Percentiles rank a stretch among this genome's conserved stretches.
Evolutionary conservation across 768 basidiomycete species (phyloP).

Genomic region (Guyanaporus albipodus): DNA sequence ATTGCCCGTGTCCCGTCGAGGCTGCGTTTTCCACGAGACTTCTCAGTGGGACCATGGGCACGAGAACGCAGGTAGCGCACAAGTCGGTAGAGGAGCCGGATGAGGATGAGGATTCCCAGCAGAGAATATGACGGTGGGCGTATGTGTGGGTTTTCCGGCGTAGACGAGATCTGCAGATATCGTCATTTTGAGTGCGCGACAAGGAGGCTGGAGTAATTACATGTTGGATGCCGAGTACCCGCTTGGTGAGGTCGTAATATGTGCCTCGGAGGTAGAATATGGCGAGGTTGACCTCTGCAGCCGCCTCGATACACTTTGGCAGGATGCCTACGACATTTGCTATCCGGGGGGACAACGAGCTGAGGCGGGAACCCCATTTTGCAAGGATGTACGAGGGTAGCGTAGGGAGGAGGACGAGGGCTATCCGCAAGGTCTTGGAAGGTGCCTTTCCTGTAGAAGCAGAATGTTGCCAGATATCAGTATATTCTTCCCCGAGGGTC

Average conservation of each 20-base stretch:
- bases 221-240: constrained; percentile 65
- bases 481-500: constrained; percentile 90
- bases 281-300: constrained; percentile 71
- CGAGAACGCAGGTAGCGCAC: constrained; percentile 40
- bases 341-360: constrained; percentile 32
- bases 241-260: constrained; percentile 72
- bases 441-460: constrained; percentile 39
- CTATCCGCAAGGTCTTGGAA: constrained; percentile 41
- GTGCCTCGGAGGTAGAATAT: constrained; percentile 74
- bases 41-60: constrained; percentile 19
- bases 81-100: constrained; percentile 63
- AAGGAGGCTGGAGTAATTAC: constrained; percentile 36
- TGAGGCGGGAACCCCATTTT: constrained; percentile 41
- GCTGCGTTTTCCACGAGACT: constrained; percentile 35
- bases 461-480: constrained; percentile 75
- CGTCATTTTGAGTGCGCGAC: background rate
- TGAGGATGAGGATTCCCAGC: constrained; percentile 66
- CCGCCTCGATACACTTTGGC: constrained; percentile 51
- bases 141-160: constrained; percentile 63
- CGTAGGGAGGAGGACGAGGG: constrained; percentile 61
- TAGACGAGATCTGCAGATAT: constrained; percentile 62
- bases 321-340: constrained; percentile 33
- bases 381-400: constrained; percentile 62
- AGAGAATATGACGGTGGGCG: constrained; percentile 85
- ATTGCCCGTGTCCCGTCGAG: constrained; percentile 34